Evolutionary conservation across 1,284 basidiomycete genomes (phyloP).

Genomic region (Apiotrichum sp.): DNA sequence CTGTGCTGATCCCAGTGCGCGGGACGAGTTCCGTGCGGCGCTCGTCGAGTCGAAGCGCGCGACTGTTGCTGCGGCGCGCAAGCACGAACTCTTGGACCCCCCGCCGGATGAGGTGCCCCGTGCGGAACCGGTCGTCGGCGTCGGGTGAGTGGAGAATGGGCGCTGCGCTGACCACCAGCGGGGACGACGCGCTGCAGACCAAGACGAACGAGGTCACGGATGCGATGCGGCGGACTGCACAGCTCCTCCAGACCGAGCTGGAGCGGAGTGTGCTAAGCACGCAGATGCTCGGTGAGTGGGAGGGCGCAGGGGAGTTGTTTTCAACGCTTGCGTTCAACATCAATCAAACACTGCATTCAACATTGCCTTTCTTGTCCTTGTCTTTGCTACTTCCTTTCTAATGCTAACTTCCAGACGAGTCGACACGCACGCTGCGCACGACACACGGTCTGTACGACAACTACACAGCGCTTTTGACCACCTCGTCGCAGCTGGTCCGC

Average conservation of each 20-base stretch:
- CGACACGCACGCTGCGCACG: constrained; percentile 65
- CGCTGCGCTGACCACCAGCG: constrained; percentile 35
- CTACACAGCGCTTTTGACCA: constrained; percentile 64
- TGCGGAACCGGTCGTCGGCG: constrained; percentile 17
- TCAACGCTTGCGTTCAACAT: too few relatives aligned
- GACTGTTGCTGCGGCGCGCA: constrained; percentile 13
- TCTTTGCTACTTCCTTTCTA: neutral
- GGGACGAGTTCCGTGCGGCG: constrained; percentile 26
- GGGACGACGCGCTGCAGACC: constrained; percentile 79
- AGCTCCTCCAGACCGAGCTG: constrained; percentile 80
- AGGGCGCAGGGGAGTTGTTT: neutral
- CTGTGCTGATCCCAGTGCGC: constrained; percentile 1
- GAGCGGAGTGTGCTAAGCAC: constrained; percentile 76
- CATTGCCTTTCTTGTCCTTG: too few relatives aligned
- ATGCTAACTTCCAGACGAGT: constrained; percentile 56
- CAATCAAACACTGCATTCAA: too few relatives aligned
- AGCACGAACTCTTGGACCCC: constrained; percentile 25
- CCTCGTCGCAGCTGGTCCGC: constrained; percentile 74
- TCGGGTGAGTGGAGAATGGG: constrained; percentile 16
- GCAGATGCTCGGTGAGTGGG: constrained; percentile 69
- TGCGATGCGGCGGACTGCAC: constrained; percentile 72
- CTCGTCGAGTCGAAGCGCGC: constrained; percentile 25
- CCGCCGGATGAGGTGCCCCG: constrained; percentile 3
- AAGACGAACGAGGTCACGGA: constrained; percentile 82
- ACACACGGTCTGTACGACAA: constrained; percentile 73